phyloP scores from a whole-genome alignment of 345 rosid species.

The Camelina laxa region DNA sequence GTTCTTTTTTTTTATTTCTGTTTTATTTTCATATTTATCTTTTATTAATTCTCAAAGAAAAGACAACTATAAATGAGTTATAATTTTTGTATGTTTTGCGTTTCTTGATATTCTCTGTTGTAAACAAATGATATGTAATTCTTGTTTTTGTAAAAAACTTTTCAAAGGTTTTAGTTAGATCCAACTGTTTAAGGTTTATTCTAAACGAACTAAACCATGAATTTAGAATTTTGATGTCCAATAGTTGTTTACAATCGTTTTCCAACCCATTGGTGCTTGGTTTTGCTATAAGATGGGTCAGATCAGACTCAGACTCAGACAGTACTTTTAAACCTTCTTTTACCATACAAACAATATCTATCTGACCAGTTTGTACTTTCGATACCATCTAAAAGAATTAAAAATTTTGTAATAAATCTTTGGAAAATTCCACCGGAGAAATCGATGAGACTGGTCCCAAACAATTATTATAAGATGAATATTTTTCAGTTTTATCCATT shows the following conservation, averaged over 20 bases:
- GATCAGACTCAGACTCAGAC: neutral
- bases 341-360: neutral
- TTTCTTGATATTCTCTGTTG: too few relatives aligned
- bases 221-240: too few relatives aligned
- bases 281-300: neutral
- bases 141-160: too few relatives aligned
- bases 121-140: too few relatives aligned
- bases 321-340: neutral
- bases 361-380: conserved; percentile 14
- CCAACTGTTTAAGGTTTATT: too few relatives aligned
- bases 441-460: conserved; percentile 35
- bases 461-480: neutral
- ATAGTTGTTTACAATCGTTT: neutral
- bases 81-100: too few relatives aligned
- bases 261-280: neutral
- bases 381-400: conserved; percentile 22
- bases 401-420: neutral
- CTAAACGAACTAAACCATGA: too few relatives aligned
- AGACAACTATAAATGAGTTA: too few relatives aligned
- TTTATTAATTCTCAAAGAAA: too few relatives aligned
- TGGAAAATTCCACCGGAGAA: conserved; percentile 23
- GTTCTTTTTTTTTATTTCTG: too few relatives aligned
- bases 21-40: too few relatives aligned
- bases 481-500: neutral
- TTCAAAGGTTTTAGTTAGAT: too few relatives aligned